Evolutionary conservation across 768 basidiomycete species (phyloP), one percentile per base, ranked within the genome.

Genomic region (Trametes meyenii): DNA sequence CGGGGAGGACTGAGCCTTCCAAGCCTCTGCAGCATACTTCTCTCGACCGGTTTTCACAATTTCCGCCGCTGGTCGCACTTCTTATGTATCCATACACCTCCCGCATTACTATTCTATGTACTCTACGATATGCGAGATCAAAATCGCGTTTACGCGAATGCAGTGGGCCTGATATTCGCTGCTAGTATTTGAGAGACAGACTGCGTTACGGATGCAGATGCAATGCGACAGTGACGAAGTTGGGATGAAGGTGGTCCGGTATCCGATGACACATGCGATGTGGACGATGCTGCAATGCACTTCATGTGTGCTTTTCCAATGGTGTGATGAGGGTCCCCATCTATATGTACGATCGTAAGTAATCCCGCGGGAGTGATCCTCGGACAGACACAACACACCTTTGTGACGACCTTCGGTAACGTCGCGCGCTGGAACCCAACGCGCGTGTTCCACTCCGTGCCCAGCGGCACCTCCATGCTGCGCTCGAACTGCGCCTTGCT

Each of bases 371-470:
- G 8, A 33, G 29, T 33, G 29, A 33, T 33, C 29, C 29, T 33
- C 29, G 29, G 17, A 26, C 21, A 23, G 16, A 10, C 35, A 43
- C 16, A 55, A 39, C 50, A 52, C 60, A 88, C 92, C 87, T 96
- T 98, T 77, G 90, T 94, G 60, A 90, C 86, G 11, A 97, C 87
- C 64, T 83, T 84, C 1, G 95, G 95, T 65, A 96, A 70, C 24
- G 94, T 96, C 60, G 83, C 90, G 62, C 86, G 79, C 76, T 94
- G 92, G 82, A 93, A 92, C 3, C 80, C 88, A 10, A 90, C 82
- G 50, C 94, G 80, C 1, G 94, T 95, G 68, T 96, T 96, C 95
- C 95, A 99, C 73, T 98, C 96, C 50, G 79, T 79, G 7, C 96
- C 96, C 29, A 98, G 68, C 6, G 96, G 95, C 35, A 78, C 81